Evolutionary conservation across 768 basidiomycete genomes (phyloP), one percentile per base, ranked within the genome.

Genomic region (Leccinum uliginosum): DNA sequence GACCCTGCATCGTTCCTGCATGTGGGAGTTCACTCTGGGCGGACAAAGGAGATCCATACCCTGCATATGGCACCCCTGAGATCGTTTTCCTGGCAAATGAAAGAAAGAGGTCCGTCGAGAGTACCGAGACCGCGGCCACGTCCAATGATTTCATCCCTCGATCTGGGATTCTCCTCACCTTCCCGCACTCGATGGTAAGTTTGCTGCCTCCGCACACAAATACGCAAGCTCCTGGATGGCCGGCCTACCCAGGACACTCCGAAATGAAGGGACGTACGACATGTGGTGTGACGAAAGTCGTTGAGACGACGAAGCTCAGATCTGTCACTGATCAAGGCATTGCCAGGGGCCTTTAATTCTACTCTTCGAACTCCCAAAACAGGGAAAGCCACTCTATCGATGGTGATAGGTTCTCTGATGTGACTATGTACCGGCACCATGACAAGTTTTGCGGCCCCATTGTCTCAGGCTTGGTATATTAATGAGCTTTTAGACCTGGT

Each of bases 131-230:
- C 26, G 10, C 52, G 63, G 2, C 6, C 34, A 35, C 12, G 34
- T 35, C 34, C 15, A 15, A 38, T 38, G n/a, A 38, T 38, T 38
- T 17, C 35, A 38, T 17, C 35, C 24, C 53, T 57, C 53, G 35
- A 59, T 27, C 49, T 50, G 2, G 38, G 50, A 23, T 65, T 59
- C 1, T 40, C 27, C 2, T 53, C 55, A 6, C 45, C 48, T 19
- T 65, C 60, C 65, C 59, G 64, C 9, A 66, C 59, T 12, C 67
- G 27, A 56, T 55, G 1, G 65, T 50, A 27, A 60, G 14, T 19
- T 54, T 67, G 5, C 57, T 54, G 43, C 62, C 56, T 21, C 54
- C 32, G 3, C 32, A 30, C 1, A 21, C 14, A 1, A 52, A 14
- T 65, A 26, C 23, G 59, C 8, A 11, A 62, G 53, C 11, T n/a